Percentiles rank a stretch among this genome's conserved stretches.
These are phyloP conservation scores for Thelephora terrestris DNA, from an alignment of 1,284 basidiomycete genomes.

Conservation along the genomic window DNA sequence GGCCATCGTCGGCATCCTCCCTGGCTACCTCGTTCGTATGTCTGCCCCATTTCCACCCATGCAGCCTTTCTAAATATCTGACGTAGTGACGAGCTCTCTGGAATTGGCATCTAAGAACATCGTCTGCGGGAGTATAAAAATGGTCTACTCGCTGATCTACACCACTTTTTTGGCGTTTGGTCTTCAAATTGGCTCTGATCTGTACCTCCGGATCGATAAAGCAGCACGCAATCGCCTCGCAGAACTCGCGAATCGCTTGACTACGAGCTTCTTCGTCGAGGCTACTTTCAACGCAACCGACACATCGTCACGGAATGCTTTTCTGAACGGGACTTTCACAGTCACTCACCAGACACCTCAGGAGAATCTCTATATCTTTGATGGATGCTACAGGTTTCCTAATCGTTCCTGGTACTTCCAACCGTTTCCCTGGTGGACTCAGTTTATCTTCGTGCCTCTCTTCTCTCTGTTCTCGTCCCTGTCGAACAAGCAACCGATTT, in stretches of 20 bases:
- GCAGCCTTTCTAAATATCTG: conserved; percentile 13
- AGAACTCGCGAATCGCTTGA: conserved; percentile 38
- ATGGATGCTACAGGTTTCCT: conserved; percentile 62
- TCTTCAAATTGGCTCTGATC: conserved; percentile 78
- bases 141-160: conserved; percentile 86
- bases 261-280: conserved; percentile 40
- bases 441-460: conserved; percentile 73
- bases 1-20: conserved; percentile 73
- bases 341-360: conserved; percentile 49
- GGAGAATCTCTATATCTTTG: conserved; percentile 36
- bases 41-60: conserved; percentile 15
- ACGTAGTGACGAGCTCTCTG: conserved; percentile 71
- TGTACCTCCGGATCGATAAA: conserved; percentile 72
- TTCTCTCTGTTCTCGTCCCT: conserved; percentile 71
- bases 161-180: conserved; percentile 86
- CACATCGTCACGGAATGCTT: conserved; percentile 31
- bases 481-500: conserved; percentile 68
- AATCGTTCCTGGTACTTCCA: conserved; percentile 69
- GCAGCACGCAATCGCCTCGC: conserved; percentile 43
- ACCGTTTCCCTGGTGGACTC: conserved; percentile 66
- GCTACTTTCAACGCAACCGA: conserved; percentile 66
- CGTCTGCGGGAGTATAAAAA: conserved; percentile 79
- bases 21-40: conserved; percentile 75
- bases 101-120: conserved; percentile 86
- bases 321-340: conserved; percentile 60